These are phyloP conservation scores for Sporothrix luriei DNA, from an alignment of 2,329 filamentous ascomycete species.

Conservation along the genomic window DNA sequence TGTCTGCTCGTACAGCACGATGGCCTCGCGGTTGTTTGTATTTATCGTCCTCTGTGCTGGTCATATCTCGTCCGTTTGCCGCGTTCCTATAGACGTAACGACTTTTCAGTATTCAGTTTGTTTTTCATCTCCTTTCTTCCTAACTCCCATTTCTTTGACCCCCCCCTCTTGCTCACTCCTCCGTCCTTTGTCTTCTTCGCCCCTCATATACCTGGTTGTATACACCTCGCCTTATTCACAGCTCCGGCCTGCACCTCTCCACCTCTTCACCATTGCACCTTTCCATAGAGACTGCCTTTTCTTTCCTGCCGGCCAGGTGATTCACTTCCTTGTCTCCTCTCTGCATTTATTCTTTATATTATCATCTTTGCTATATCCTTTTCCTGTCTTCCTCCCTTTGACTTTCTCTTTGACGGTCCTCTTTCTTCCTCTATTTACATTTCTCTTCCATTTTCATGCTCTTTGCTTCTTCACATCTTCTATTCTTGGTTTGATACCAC, in stretches of 20 bases:
- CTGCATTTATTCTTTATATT: background rate
- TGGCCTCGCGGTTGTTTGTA: background rate
- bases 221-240: slow-evolving; percentile 9
- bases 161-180: no score
- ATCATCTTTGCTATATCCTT: background rate
- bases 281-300: background rate
- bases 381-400: background rate
- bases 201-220: slow-evolving; percentile 13
- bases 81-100: background rate
- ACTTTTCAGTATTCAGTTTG: background rate
- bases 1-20: background rate
- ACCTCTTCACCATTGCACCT: background rate
- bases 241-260: background rate
- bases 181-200: background rate
- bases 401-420: slow-evolving; percentile 21
- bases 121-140: background rate
- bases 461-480: background rate
- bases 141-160: background rate
- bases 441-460: background rate
- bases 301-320: slow-evolving; percentile 25
- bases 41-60: background rate
- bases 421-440: slow-evolving; percentile 19
- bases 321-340: slow-evolving; percentile 8
- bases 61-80: slow-evolving; percentile 7
- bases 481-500: slow-evolving; percentile 21